phyloP scores from a whole-genome alignment of 2,329 filamentous ascomycete species.

The Arachnopeziza araneosa region DNA sequence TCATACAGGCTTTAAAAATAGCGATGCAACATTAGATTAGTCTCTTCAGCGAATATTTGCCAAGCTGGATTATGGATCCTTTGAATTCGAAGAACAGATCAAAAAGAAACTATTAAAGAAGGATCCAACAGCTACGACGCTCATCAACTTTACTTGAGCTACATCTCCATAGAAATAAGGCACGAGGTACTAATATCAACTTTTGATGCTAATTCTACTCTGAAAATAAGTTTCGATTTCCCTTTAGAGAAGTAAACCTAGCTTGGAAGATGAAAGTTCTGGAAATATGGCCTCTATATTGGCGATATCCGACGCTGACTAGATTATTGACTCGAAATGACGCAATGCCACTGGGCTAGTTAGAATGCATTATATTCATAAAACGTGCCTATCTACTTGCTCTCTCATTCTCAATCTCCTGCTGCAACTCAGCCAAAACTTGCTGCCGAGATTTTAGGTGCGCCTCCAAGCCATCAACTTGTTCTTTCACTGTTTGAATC shows the following conservation, averaged over 20 bases:
- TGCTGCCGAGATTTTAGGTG: conserved; percentile 75
- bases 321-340: neutral
- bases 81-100: neutral
- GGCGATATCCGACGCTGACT: neutral
- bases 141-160: neutral
- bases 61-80: neutral
- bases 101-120: neutral
- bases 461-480: conserved; percentile 82
- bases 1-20: neutral
- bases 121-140: neutral
- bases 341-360: neutral
- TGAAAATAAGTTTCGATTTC: too few relatives aligned
- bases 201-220: too few relatives aligned
- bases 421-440: conserved; percentile 67
- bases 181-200: neutral
- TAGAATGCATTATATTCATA: neutral
- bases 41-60: neutral
- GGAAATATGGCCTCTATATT: neutral
- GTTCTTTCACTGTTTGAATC: conserved; percentile 83
- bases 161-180: neutral
- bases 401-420: conserved; percentile 86
- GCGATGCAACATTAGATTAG: neutral
- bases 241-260: too few relatives aligned
- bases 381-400: conserved; percentile 37
- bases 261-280: too few relatives aligned